phyloP scores from a whole-genome alignment of 2,329 filamentous ascomycete genomes.

The Seiridium unicorne region DNA sequence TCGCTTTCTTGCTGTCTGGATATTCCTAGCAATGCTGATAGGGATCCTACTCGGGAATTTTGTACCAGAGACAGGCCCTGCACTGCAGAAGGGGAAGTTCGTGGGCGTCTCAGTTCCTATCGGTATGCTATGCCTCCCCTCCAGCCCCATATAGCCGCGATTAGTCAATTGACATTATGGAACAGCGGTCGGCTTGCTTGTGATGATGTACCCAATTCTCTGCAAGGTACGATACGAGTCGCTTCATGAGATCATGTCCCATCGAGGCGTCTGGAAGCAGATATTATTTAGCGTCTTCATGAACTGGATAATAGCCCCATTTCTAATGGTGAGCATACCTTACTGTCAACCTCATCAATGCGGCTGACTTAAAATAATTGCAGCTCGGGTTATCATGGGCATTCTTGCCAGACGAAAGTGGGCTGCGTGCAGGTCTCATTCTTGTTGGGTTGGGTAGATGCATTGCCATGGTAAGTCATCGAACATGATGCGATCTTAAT shows the following conservation, averaged over 20 bases:
- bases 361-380: background rate
- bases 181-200: constrained; percentile 71
- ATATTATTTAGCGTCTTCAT: constrained; percentile 73
- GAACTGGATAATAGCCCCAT: constrained; percentile 81
- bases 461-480: constrained; percentile 73
- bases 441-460: constrained; percentile 82
- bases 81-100: constrained; percentile 69
- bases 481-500: background rate
- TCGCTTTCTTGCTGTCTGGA: constrained; percentile 68
- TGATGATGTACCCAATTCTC: constrained; percentile 94
- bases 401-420: constrained; percentile 58
- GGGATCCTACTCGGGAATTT: constrained; percentile 78
- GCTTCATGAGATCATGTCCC: constrained; percentile 63
- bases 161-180: too few species aligned
- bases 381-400: constrained; percentile 68
- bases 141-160: background rate
- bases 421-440: constrained; percentile 66
- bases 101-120: constrained; percentile 46
- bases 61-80: constrained; percentile 57
- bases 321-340: constrained; percentile 67
- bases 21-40: constrained; percentile 73
- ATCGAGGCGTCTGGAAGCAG: constrained; percentile 70
- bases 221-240: constrained; percentile 83
- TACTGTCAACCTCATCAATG: background rate
- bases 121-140: constrained; percentile 11